Conservation (phyloP, 1,284 basidiomycete species). For the Ustilago bromivora region DNA sequence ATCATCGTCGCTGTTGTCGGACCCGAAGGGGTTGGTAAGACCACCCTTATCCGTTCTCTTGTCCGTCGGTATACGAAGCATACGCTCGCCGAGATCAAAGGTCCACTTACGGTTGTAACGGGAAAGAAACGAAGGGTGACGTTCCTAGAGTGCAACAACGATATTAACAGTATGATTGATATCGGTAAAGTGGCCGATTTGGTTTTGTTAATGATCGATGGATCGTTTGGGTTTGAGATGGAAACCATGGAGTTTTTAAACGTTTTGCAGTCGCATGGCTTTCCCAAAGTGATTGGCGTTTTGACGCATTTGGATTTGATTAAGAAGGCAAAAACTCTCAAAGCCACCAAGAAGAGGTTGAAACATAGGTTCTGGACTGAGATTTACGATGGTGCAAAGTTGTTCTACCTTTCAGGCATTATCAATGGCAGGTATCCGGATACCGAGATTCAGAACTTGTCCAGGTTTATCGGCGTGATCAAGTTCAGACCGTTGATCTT, state of each 20-base stretch:
- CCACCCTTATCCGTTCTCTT: constrained; percentile 90
- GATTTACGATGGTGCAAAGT: constrained; percentile 97
- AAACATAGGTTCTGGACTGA: constrained; percentile 99
- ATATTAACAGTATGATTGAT: constrained; percentile 98
- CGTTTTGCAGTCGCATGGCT: constrained; percentile 94
- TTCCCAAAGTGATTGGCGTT: constrained; percentile 97
- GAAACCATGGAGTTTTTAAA: constrained; percentile 99
- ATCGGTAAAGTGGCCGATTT: constrained; percentile 96
- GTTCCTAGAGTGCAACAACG: constrained; percentile 97
- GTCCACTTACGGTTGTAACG: constrained; percentile 93
- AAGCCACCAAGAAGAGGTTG: constrained; percentile 90
- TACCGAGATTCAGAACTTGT: constrained; percentile 93
- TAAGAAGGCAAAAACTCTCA: constrained; percentile 88
- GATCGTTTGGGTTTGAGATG: constrained; percentile 98
- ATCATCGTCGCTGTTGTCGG: constrained; percentile 97
- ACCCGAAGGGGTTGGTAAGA: constrained; percentile 94
- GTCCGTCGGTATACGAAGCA: constrained; percentile 95
- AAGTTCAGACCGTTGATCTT: constrained; percentile 98
- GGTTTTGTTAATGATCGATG: constrained; percentile 96
- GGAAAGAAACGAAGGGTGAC: constrained; percentile 91
- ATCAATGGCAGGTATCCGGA: constrained; percentile 98
- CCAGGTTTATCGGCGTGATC: constrained; percentile 92
- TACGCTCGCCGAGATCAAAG: constrained; percentile 87
- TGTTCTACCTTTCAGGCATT: constrained; percentile 97
- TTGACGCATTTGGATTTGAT: constrained; percentile 97